Percentiles rank a stretch among this genome's conserved stretches.
Conservation (phyloP, 1,284 basidiomycete species). For the Grifola frondosa region DNA sequence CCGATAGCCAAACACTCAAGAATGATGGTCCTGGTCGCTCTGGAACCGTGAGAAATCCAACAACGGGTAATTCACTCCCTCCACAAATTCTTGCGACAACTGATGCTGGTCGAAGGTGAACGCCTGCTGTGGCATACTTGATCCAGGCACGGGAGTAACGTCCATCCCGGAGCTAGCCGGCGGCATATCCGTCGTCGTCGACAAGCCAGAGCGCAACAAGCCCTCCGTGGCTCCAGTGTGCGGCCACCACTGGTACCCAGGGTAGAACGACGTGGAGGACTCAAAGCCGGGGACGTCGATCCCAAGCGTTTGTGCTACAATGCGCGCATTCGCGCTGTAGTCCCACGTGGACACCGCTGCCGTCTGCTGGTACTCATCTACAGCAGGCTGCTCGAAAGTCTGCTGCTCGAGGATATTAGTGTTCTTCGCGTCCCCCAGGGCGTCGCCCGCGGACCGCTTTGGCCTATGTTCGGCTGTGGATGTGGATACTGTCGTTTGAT, state of each 20-base stretch:
- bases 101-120: constrained; percentile 32
- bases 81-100: constrained; percentile 21
- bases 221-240: constrained; percentile 16
- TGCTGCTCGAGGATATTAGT: constrained; percentile 48
- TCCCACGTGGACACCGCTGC: constrained; percentile 37
- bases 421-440: constrained; percentile 56
- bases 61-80: constrained; percentile 16
- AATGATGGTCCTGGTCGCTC: no score
- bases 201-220: constrained; percentile 11
- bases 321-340: constrained; percentile 55
- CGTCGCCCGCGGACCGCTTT: constrained; percentile 66
- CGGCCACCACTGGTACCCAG: constrained; percentile 79
- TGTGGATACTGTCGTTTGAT: constrained; percentile 39
- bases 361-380: constrained; percentile 17
- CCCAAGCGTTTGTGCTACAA: constrained; percentile 73
- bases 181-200: constrained; percentile 22
- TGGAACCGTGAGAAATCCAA: constrained; percentile 7
- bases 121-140: constrained; percentile 18
- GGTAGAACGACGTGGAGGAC: constrained; percentile 60
- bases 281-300: constrained; percentile 59
- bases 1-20: constrained; percentile 4
- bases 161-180: constrained; percentile 14
- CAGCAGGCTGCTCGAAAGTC: constrained; percentile 33
- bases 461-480: constrained; percentile 36
- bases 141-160: constrained; percentile 14